phyloP scores from a whole-genome alignment of 768 basidiomycete genomes.

The Lentinula detonsa region DNA sequence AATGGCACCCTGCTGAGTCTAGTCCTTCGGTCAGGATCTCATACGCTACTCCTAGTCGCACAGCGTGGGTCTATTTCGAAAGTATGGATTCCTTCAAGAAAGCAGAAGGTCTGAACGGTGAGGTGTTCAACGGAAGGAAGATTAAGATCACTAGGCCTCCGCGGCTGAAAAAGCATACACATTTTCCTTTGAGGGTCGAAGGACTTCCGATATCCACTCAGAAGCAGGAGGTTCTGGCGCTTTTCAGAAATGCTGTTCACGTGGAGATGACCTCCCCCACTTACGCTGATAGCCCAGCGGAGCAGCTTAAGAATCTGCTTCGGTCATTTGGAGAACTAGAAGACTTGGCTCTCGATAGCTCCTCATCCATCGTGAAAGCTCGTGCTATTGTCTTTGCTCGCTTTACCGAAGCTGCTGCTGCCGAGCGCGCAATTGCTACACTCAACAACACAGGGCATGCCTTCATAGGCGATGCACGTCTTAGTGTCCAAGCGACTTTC shows the following conservation, averaged over 20 bases:
- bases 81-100: slow-evolving; percentile 35
- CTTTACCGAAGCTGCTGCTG: background rate
- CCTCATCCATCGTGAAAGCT: slow-evolving; percentile 23
- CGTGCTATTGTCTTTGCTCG: slow-evolving; percentile 35
- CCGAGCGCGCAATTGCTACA: background rate
- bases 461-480: slow-evolving; percentile 28
- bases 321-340: slow-evolving; percentile 29
- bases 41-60: slow-evolving; percentile 37
- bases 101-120: slow-evolving; percentile 32
- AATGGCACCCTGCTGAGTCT: background rate
- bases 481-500: slow-evolving; percentile 34
- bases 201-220: slow-evolving; percentile 32
- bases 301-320: slow-evolving; percentile 28
- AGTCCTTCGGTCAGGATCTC: slow-evolving; percentile 30
- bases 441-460: slow-evolving; percentile 23
- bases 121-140: slow-evolving; percentile 29
- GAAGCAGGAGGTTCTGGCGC: slow-evolving; percentile 20
- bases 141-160: slow-evolving; percentile 27
- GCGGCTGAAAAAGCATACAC: slow-evolving; percentile 24
- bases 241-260: slow-evolving; percentile 21
- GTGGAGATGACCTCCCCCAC: slow-evolving; percentile 21
- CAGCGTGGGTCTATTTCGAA: slow-evolving; percentile 42
- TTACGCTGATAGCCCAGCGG: slow-evolving; percentile 25
- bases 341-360: slow-evolving; percentile 23
- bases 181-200: slow-evolving; percentile 37